Evolutionary conservation across 148 eudicot genomes (phyloP).

Genomic region (Vaccinium corymbosum): DNA sequence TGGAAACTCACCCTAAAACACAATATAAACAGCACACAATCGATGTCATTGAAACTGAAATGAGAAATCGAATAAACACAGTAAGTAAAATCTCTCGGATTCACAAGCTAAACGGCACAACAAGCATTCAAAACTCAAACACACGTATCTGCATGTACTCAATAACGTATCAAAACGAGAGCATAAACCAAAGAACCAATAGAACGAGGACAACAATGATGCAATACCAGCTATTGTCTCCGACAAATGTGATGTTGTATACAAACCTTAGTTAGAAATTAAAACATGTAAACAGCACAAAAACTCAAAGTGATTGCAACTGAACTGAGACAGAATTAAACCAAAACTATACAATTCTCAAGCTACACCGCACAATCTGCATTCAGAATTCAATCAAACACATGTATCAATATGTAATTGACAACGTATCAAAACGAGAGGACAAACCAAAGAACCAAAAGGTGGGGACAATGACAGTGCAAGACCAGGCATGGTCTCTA

Average conservation of each 20-base stretch:
- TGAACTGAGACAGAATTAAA: neutral
- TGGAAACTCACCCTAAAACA: too few species aligned
- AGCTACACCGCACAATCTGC: conserved; percentile 2
- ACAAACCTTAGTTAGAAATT: neutral
- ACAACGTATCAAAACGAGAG: neutral
- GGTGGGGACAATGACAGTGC: conserved; percentile 46
- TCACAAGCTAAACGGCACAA: conserved; percentile 12
- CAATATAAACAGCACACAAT: neutral
- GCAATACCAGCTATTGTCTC: conserved; percentile 60
- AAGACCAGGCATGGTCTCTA: conserved; percentile 58
- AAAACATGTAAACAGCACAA: neutral
- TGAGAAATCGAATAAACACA: conserved; percentile 6
- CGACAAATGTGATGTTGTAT: neutral
- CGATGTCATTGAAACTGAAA: conserved; percentile 42
- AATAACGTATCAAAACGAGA: neutral
- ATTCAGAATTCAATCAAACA: neutral
- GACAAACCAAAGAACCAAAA: conserved; percentile 66
- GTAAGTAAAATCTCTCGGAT: neutral
- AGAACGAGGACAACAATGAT: conserved; percentile 46
- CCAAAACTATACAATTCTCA: neutral
- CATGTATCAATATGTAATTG: neutral
- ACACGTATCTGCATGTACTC: neutral
- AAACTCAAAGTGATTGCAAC: neutral
- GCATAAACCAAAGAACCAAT: conserved; percentile 65
- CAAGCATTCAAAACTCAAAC: neutral